Evolutionary conservation across 495 filamentous ascomycete genomes (phyloP), one percentile per base, ranked within the genome.

Genomic region (Penicillium longicatenatum): DNA sequence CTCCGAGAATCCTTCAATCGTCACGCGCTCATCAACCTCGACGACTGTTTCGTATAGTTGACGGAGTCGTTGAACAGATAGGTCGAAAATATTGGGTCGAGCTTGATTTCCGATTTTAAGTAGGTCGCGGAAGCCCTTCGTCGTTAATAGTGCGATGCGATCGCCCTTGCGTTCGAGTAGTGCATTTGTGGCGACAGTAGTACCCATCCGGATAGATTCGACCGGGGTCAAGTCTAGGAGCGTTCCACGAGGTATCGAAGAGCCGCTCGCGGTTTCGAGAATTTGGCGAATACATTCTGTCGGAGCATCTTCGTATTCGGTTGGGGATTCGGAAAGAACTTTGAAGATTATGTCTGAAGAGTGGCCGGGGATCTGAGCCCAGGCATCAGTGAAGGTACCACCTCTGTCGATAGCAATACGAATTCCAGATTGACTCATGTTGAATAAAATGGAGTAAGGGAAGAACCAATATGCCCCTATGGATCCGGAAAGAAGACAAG

Each of bases 121-220:
- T 1, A 59, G 16, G 31, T 67, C 64, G 19, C 45, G 50, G 52
- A 67, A 67, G 4, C 64, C 64, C 16, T 55, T 45, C 0, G 64
- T 67, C 3, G 58, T 54, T 11, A 67, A 30, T 10, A 67, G 37
- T 14, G 64, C 64, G 16, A 44, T 30, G 22, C 50, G 53, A 26
- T 59, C 56, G 20, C 64, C 64, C 24, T 66, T 66, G 10, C 64
- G 33, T 47, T 67, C 64, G 9, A 66, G 48, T n/a, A 67, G 52
- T 20, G 64, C 64, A 53, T 67, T 67, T 3, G 64, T 67, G 4
- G 64, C 64, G 11, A 67, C 57, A 2, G 64, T 67, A 39, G 61
- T 68, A 17, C 55, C 61, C 54, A 62, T 67, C 2, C 59, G 64
- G 22, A 63, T 60, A 17, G 50, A 80, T 60, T 54, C 77, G 5